These are phyloP conservation scores for Coemansia sp. DNA, from an alignment of 192 early-diverging fungal genomes.

Conservation along the genomic window DNA sequence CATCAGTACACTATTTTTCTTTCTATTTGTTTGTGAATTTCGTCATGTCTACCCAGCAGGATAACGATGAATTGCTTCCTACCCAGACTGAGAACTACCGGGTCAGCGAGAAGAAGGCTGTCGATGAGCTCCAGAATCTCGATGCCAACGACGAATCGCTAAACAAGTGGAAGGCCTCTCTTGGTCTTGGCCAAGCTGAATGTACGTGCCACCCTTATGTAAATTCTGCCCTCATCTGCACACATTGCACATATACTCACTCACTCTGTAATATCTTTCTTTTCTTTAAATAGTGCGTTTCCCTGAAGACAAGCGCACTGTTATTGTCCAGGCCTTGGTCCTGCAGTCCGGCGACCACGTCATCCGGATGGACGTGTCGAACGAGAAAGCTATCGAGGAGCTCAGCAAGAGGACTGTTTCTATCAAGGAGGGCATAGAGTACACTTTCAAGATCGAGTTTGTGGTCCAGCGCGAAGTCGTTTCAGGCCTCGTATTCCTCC, in stretches of 20 bases:
- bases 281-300: conserved; percentile 41
- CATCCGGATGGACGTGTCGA: conserved; percentile 49
- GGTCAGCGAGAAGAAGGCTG: conserved; percentile 88
- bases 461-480: conserved; percentile 95
- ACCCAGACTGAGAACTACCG: conserved; percentile 85
- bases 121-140: conserved; percentile 79
- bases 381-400: conserved; percentile 64
- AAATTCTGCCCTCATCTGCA: neutral
- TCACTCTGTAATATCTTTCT: neutral
- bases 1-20: conserved; percentile 4
- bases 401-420: conserved; percentile 75
- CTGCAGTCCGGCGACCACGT: conserved; percentile 30
- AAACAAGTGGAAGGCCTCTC: conserved; percentile 93
- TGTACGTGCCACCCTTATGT: conserved; percentile 39
- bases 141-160: conserved; percentile 94
- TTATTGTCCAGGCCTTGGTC: conserved; percentile 48
- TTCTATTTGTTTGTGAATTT: conserved; percentile 15
- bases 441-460: conserved; percentile 92
- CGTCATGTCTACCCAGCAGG: conserved; percentile 36
- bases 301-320: conserved; percentile 64
- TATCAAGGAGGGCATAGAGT: conserved; percentile 96
- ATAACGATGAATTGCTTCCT: conserved; percentile 65
- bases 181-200: conserved; percentile 69
- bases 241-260: conserved; percentile 3
- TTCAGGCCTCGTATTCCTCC: conserved; percentile 92